Conservation (phyloP, 306 rosid species). For the Cicer chorassanicum region DNA sequence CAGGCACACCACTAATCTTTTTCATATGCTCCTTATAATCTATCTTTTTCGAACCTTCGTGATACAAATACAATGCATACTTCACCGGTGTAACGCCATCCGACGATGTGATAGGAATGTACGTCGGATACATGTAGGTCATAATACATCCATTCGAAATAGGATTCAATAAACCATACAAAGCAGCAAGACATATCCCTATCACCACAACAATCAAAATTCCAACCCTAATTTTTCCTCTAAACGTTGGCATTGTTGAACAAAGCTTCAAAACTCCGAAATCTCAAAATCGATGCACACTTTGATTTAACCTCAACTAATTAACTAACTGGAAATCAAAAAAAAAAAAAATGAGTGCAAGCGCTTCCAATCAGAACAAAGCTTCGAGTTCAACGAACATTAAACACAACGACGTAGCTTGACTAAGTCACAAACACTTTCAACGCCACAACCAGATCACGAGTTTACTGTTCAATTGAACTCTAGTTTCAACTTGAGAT, state of each 20-base stretch:
- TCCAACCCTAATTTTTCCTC: slow-evolving; percentile 63
- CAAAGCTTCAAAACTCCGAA: slow-evolving; percentile 26
- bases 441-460: slow-evolving; percentile 26
- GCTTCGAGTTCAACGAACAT: slow-evolving; percentile 30
- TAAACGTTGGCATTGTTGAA: slow-evolving; percentile 61
- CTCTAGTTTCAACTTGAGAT: slow-evolving; percentile 24
- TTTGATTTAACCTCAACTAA: not conserved
- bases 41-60: slow-evolving; percentile 94
- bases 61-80: slow-evolving; percentile 86
- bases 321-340: slow-evolving; percentile 9
- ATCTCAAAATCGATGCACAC: slow-evolving; percentile 33
- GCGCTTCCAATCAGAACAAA: slow-evolving; percentile 5
- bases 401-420: not conserved
- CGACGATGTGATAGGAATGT: slow-evolving; percentile 70
- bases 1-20: slow-evolving; percentile 85
- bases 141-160: slow-evolving; percentile 83
- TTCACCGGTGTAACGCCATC: slow-evolving; percentile 59
- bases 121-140: slow-evolving; percentile 98
- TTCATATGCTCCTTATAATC: slow-evolving; percentile 81
- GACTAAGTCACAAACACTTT: slow-evolving; percentile 24
- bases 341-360: not conserved
- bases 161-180: slow-evolving; percentile 73
- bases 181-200: slow-evolving; percentile 65
- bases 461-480: slow-evolving; percentile 8
- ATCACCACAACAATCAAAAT: slow-evolving; percentile 54